Conservation (phyloP, 1,284 basidiomycete species). For the Cryptococcus sp. region DNA sequence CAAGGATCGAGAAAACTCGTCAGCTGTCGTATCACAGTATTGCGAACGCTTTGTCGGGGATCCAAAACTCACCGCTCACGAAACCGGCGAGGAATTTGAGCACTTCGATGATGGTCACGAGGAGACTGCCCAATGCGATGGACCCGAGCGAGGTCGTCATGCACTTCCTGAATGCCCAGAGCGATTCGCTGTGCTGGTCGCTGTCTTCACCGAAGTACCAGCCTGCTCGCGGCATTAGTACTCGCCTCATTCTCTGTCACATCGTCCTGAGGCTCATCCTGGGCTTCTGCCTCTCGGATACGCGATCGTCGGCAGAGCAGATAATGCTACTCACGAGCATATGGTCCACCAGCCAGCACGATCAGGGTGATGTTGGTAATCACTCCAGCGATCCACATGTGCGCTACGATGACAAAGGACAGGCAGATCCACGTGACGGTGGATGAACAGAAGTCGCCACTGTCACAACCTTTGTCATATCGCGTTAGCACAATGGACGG, state of each 20-base stretch:
- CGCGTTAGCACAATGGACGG: no score
- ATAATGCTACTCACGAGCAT: conserved; percentile 5
- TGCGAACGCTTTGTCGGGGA: not conserved
- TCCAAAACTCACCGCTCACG: not conserved
- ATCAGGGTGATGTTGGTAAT: conserved; percentile 10
- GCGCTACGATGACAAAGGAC: conserved; percentile 4
- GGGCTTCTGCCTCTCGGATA: not conserved
- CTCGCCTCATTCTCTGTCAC: not conserved
- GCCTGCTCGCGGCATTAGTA: not conserved
- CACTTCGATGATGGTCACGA: conserved; percentile 81
- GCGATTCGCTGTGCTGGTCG: conserved; percentile 36
- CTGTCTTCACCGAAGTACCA: conserved; percentile 14
- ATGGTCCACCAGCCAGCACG: conserved; percentile 16
- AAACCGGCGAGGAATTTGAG: conserved; percentile 65
- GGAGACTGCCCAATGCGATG: conserved; percentile 84
- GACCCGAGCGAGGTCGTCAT: conserved; percentile 82
- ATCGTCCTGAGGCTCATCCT: not conserved
- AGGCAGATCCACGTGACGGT: conserved; percentile 4
- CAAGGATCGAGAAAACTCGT: not conserved
- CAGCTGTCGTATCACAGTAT: not conserved
- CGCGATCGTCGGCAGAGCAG: not conserved
- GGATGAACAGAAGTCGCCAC: conserved; percentile 6
- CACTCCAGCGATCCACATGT: conserved; percentile 18
- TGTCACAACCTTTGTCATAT: not conserved
- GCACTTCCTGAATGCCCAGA: conserved; percentile 71